Evolutionary conservation across 108 stramenopile genomes (phyloP), one percentile per base, ranked within the genome.

Genomic region (Schizochytrium sp.): DNA sequence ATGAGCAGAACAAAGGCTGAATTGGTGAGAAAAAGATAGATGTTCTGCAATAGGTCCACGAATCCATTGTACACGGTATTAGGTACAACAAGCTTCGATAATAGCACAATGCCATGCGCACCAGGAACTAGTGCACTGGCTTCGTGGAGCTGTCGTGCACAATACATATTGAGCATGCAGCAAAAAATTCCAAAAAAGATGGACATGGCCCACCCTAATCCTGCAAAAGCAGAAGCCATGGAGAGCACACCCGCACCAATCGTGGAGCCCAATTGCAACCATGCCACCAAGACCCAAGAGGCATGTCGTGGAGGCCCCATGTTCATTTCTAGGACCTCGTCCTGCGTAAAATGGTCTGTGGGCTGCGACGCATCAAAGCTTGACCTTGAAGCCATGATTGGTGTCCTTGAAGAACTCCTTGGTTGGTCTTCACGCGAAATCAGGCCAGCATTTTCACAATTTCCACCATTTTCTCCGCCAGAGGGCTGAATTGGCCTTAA

Each of bases 41-140:
- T 38, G 64, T 69, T 38, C 15, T 69, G 64, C 64, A 69, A 69
- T 1, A 69, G 44, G 64, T 69, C 64, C 64, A 69, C 64, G 44
- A 69, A 69, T 38, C 12, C 44, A 15, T 69, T 69, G 64, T 69
- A 69, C 12, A 69, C 0, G 12, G 64, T 44, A 44, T 44, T 69
- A 44, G 64, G 64, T 5, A 69, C 64, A 3, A 38, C 64, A 15
- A 69, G 64, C 15, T 69, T 69, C 42, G 64, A 69, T 7, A 69
- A 44, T 10, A 69, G 7, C 12, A 69, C 64, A 38, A 69, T 69
- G 64, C 64, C 64, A 3, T 69, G 64, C 28, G 64, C 64, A 7
- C 44, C 15, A 7, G 64, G 64, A 15, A 69, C 64, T 2, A 69
- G 64, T 13, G 10, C 44, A 38, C 12, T 69, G 12, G 64, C 64